Conservation (phyloP, 345 rosid genomes). For the Acer yangbiense region DNA sequence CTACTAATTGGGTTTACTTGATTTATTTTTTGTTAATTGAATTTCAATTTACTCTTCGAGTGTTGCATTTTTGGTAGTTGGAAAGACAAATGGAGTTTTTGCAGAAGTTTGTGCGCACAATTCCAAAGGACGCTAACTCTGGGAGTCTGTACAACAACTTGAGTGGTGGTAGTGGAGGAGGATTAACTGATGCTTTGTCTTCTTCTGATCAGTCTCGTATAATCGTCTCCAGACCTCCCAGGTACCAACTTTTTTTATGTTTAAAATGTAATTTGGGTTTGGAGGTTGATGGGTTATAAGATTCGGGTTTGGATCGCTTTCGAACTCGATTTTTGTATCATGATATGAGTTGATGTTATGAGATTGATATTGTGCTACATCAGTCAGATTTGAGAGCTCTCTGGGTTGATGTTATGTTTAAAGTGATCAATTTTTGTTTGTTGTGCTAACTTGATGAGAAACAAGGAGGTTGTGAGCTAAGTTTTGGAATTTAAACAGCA, state of each 20-base stretch:
- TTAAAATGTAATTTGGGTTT: no score
- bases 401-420: no score
- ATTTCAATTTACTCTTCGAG: neutral
- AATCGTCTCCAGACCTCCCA: slow-evolving; percentile 48
- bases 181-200: slow-evolving; percentile 31
- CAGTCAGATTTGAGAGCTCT: no score
- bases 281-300: no score
- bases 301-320: no score
- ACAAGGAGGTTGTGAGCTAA: no score
- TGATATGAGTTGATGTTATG: no score
- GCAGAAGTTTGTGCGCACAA: slow-evolving; percentile 35
- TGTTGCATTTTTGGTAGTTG: neutral
- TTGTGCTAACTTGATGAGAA: no score
- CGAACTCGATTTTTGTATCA: no score
- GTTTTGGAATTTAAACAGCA: no score
- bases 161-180: slow-evolving; percentile 26
- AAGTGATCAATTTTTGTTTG: no score
- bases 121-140: slow-evolving; percentile 41
- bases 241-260: slow-evolving; percentile 28
- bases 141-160: slow-evolving; percentile 33
- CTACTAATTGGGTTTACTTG: neutral
- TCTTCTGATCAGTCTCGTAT: slow-evolving; percentile 42
- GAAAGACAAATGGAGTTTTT: slow-evolving; percentile 49
- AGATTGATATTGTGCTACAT: no score
- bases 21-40: neutral